These are phyloP conservation scores for Cyberlindnera veronae DNA, from an alignment of 805 yeast species.

Conservation along the genomic window DNA sequence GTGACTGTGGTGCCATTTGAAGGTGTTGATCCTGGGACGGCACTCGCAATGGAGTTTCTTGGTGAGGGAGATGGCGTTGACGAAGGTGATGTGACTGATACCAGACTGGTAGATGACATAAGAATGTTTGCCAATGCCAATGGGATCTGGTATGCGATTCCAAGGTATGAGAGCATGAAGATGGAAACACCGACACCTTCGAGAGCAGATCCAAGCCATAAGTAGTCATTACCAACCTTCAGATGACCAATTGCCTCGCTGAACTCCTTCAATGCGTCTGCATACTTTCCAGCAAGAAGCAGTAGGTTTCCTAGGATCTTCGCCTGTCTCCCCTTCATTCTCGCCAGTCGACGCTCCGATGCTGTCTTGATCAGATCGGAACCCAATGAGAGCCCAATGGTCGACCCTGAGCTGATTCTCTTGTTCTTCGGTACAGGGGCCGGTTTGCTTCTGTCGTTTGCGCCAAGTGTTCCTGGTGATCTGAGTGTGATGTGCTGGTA, in stretches of 20 bases:
- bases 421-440: constrained; percentile 37
- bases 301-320: constrained; percentile 76
- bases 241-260: constrained; percentile 66
- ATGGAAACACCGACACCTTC: constrained; percentile 74
- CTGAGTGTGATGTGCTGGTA: constrained; percentile 76
- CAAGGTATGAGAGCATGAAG: constrained; percentile 54
- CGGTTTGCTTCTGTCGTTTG: constrained; percentile 40
- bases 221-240: constrained; percentile 61
- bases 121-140: constrained; percentile 29
- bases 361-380: constrained; percentile 30
- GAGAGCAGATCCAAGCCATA: constrained; percentile 89
- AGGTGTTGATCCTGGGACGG: background rate
- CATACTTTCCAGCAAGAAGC: constrained; percentile 73
- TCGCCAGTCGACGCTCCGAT: constrained; percentile 35
- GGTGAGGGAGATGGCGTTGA: constrained; percentile 42
- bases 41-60: constrained; percentile 44
- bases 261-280: constrained; percentile 67
- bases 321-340: constrained; percentile 66
- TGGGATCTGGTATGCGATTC: constrained; percentile 44
- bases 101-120: constrained; percentile 29
- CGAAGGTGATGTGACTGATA: constrained; percentile 11
- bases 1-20: background rate
- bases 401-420: constrained; percentile 30
- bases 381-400: constrained; percentile 20
- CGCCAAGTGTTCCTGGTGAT: constrained; percentile 69